Evolutionary conservation across 2,329 filamentous ascomycete genomes (phyloP), one percentile per base, ranked within the genome.

Genomic region (Fusarium brevicatenulatum): DNA sequence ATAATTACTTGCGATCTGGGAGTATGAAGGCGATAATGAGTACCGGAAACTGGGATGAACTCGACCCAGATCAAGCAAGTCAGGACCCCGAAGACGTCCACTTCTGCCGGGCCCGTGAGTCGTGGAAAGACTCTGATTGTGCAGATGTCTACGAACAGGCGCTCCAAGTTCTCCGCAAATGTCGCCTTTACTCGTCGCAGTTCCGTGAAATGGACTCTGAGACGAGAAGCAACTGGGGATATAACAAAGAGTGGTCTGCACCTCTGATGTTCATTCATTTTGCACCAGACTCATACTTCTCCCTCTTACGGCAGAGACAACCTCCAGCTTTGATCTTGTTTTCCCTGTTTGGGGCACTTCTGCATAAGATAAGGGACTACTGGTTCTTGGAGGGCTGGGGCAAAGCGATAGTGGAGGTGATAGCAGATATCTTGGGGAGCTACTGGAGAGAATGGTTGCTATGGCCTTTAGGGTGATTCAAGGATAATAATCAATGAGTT

Each of bases 81-180:
- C 12, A 19, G 4, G 7, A 13, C 9, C 7, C 9, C 1, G 49
- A 52, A 16, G 32, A 52, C 13, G 12, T 2, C 9, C 13, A 37
- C 6, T 52, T 52, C 23, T 52, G 49, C 34, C 18, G 4, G 3
- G 23, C 32, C 12, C n/a, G 32, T 4, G n/a, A 52, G 2, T 25
- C 49, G 1, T 52, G 49, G 32, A 21, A 0, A 2, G 9, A 23
- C 7, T 37, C n/a, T 1, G 32, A 52, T 2, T 0, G 4, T 7
- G 9, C 49, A 0, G 7, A 28, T 1, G 18, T 52, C 2, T 52
- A 37, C 6, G 49, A 52, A 25, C 12, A 37, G n/a, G 49, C 49
- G 3, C 49, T 52, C 2, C 49, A 9, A 3, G 12, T 37, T 2
- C n/a, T 52, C 6, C 32, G 49, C 0, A 52, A 36, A 25, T 52